phyloP scores from a whole-genome alignment of 805 yeast genomes.

The Starmerella apicola region DNA sequence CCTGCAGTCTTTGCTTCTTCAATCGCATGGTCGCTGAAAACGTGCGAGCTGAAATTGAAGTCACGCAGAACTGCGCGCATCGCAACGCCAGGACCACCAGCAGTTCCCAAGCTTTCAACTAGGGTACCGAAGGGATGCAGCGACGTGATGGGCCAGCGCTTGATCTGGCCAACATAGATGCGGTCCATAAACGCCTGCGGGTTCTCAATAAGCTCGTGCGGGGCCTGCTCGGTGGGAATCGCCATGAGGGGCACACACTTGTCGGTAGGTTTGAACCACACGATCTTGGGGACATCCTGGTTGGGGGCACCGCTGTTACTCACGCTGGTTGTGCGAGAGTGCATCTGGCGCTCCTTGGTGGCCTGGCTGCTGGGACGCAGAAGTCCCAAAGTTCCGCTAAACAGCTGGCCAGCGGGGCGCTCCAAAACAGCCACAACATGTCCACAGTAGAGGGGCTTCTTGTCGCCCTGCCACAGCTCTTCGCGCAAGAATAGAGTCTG shows the following conservation, averaged over 20 bases:
- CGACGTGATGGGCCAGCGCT: constrained; percentile 98
- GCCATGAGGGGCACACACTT: constrained; percentile 96
- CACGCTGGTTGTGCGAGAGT: constrained; percentile 19
- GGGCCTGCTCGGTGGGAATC: constrained; percentile 97
- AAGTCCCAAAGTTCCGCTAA: constrained; percentile 86
- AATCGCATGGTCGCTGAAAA: constrained; percentile 32
- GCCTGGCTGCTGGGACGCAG: constrained; percentile 93
- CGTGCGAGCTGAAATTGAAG: constrained; percentile 33
- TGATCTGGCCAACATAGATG: constrained; percentile 85
- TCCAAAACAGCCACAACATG: constrained; percentile 97
- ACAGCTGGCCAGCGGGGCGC: constrained; percentile 91
- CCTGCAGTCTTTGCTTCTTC: constrained; percentile 31
- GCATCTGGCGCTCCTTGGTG: constrained; percentile 52
- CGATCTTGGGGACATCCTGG: constrained; percentile 60
- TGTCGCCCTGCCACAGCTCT: constrained; percentile 64
- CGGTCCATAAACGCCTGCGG: constrained; percentile 72
- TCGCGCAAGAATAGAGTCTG: constrained; percentile 83
- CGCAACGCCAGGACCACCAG: constrained; percentile 66
- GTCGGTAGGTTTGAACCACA: constrained; percentile 98
- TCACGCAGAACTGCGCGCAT: constrained; percentile 79
- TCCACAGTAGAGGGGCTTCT: constrained; percentile 91
- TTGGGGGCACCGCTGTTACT: not conserved
- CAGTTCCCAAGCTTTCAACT: constrained; percentile 71
- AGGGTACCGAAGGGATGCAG: constrained; percentile 95
- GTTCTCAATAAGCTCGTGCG: constrained; percentile 85